Evolutionary conservation across 331 rosid species (phyloP).

Genomic region (Arachis monticola): DNA sequence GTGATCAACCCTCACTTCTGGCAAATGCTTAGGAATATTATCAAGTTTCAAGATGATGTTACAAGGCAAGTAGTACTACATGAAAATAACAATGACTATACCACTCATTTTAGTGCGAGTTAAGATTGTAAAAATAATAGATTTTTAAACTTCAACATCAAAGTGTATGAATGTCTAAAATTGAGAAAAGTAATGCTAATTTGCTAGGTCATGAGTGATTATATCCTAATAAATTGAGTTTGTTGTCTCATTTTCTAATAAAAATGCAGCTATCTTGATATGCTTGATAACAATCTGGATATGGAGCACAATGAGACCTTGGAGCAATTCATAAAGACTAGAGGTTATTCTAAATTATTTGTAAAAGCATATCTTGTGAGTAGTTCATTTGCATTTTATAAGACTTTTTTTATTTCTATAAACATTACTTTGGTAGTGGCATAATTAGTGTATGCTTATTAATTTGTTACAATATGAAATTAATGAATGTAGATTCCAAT

Average conservation of each 20-base stretch:
- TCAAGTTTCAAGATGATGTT: conserved; percentile 73
- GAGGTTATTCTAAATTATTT: conserved; percentile 65
- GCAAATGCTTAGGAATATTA: conserved; percentile 80
- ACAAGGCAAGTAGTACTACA: conserved; percentile 48
- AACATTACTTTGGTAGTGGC: not conserved
- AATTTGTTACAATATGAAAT: not conserved
- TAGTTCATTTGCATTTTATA: conserved; percentile 39
- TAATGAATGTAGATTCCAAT: conserved; percentile 62
- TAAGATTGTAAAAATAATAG: too few species aligned
- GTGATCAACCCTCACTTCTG: conserved; percentile 68
- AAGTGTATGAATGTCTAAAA: too few species aligned
- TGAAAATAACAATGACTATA: too few species aligned
- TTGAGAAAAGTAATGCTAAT: too few species aligned
- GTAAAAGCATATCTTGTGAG: conserved; percentile 71
- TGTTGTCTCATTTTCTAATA: too few species aligned
- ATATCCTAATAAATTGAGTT: too few species aligned
- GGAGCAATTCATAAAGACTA: conserved; percentile 60
- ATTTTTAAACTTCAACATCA: not conserved
- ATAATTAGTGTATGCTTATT: too few species aligned
- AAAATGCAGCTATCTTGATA: conserved; percentile 67
- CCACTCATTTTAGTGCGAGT: too few species aligned
- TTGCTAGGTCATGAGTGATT: too few species aligned
- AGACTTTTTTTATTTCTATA: not conserved
- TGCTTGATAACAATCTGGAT: conserved; percentile 68
- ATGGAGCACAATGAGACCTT: conserved; percentile 67